Evolutionary conservation across 2,329 filamentous ascomycete genomes (phyloP).

Genomic region (Pseudogymnoascus sp.): DNA sequence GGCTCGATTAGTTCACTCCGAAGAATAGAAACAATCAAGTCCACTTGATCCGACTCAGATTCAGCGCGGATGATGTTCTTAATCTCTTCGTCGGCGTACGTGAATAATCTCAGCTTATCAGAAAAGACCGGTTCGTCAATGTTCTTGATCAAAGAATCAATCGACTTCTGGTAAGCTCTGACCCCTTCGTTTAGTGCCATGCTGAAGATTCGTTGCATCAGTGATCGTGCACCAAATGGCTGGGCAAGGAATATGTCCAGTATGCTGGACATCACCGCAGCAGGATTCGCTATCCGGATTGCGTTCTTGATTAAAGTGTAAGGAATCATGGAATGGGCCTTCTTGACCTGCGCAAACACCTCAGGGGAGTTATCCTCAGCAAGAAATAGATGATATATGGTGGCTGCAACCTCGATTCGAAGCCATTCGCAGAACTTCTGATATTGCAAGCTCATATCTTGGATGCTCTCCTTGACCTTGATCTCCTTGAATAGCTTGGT

Average conservation of each 20-base stretch:
- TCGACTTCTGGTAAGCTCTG: constrained; percentile 74
- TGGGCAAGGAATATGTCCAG: constrained; percentile 94
- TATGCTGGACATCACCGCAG: constrained; percentile 92
- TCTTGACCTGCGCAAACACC: constrained; percentile 86
- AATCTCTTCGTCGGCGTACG: constrained; percentile 64
- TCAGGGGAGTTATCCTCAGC: constrained; percentile 98
- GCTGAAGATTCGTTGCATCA: constrained; percentile 92
- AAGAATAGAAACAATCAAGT: constrained; percentile 79
- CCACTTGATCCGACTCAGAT: constrained; percentile 66
- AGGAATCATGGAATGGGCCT: constrained; percentile 89
- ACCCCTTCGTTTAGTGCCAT: constrained; percentile 90
- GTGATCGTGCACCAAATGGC: constrained; percentile 80
- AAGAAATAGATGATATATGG: constrained; percentile 93
- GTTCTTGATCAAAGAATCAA: constrained; percentile 69
- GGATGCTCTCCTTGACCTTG: constrained; percentile 78
- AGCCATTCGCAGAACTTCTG: constrained; percentile 98
- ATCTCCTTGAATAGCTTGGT: constrained; percentile 92
- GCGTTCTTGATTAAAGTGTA: constrained; percentile 94
- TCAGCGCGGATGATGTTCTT: constrained; percentile 71
- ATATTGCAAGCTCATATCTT: constrained; percentile 87
- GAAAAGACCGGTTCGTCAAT: constrained; percentile 76
- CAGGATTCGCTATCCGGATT: constrained; percentile 92
- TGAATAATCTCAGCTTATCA: constrained; percentile 75
- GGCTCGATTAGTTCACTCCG: constrained; percentile 71
- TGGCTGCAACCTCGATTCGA: constrained; percentile 92